Evolutionary conservation across 2,329 filamentous ascomycete species (phyloP).

Genomic region (Pseudocercospora ulei): DNA sequence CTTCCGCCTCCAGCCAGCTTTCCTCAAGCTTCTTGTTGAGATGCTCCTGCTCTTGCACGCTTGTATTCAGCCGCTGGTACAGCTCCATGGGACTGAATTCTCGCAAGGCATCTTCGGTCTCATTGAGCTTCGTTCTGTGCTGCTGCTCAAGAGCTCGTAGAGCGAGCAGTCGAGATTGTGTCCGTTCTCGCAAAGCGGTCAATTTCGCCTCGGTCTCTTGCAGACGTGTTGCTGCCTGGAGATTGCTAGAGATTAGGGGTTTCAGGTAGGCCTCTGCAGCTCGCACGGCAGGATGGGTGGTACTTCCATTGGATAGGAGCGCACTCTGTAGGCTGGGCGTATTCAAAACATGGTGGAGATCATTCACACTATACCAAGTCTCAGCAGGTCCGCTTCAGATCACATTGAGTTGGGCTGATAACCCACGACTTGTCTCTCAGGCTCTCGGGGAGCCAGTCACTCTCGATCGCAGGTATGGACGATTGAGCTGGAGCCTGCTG

Average conservation of each 20-base stretch:
- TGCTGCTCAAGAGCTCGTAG: constrained; percentile 83
- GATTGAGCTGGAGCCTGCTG: constrained; percentile 17
- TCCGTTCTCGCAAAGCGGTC: constrained; percentile 54
- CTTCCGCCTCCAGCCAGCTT: constrained; percentile 68
- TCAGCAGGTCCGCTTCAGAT: constrained; percentile 6
- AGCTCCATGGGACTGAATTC: constrained; percentile 79
- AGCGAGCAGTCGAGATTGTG: constrained; percentile 71
- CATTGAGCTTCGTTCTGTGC: constrained; percentile 77
- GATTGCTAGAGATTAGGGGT: constrained; percentile 58
- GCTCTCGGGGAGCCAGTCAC: constrained; percentile 67
- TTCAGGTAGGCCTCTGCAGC: constrained; percentile 57
- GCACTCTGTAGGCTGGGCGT: constrained; percentile 59
- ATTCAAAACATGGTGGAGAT: constrained; percentile 61
- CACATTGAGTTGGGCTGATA: neutral
- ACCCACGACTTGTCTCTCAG: constrained; percentile 74
- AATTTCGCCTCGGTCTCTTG: constrained; percentile 52
- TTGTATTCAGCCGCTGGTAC: constrained; percentile 69
- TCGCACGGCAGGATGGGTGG: constrained; percentile 61
- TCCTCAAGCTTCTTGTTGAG: constrained; percentile 79
- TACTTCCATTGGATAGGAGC: constrained; percentile 57
- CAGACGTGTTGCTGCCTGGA: constrained; percentile 56
- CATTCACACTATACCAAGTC: constrained; percentile 54
- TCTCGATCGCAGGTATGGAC: constrained; percentile 34
- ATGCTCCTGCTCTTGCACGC: constrained; percentile 70
- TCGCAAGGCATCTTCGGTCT: constrained; percentile 75